Percentiles rank a stretch among this genome's conserved stretches.
Evolutionary conservation across 805 yeast genomes (phyloP).

Genomic region (Metschnikowia cerradonensis): DNA sequence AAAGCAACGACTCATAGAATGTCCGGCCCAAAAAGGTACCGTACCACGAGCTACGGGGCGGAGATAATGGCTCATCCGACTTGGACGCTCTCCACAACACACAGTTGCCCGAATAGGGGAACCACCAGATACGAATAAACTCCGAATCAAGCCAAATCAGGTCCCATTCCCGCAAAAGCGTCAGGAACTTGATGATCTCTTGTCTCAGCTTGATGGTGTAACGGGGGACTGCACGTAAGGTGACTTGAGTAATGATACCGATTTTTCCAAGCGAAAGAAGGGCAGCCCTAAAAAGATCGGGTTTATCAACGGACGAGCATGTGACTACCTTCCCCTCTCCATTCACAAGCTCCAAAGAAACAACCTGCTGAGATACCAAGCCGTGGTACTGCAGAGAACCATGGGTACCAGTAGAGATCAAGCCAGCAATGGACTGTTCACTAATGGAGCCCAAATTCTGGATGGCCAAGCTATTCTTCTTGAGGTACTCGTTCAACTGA

Average conservation of each 20-base stretch:
- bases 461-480: constrained; percentile 63
- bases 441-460: constrained; percentile 93
- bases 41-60: constrained; percentile 76
- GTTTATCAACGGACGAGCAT: constrained; percentile 62
- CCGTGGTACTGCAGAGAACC: constrained; percentile 95
- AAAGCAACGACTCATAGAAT: constrained; percentile 74
- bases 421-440: constrained; percentile 93
- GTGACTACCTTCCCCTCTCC: constrained; percentile 69
- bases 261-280: constrained; percentile 83
- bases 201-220: constrained; percentile 78
- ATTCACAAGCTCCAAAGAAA: constrained; percentile 67
- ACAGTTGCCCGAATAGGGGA: constrained; percentile 84
- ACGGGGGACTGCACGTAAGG: constrained; percentile 77
- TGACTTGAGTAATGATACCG: constrained; percentile 83
- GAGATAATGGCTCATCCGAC: constrained; percentile 58
- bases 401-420: constrained; percentile 94
- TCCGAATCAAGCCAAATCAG: constrained; percentile 85
- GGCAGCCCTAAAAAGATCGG: constrained; percentile 74
- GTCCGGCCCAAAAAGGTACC: constrained; percentile 76
- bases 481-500: constrained; percentile 67
- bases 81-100: constrained; percentile 88
- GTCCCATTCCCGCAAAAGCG: constrained; percentile 70
- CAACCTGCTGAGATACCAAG: constrained; percentile 81
- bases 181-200: constrained; percentile 75
- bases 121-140: constrained; percentile 95